Evolutionary conservation across 2,329 filamentous ascomycete species (phyloP).

Genomic region (Cladophialophora carrionii): DNA sequence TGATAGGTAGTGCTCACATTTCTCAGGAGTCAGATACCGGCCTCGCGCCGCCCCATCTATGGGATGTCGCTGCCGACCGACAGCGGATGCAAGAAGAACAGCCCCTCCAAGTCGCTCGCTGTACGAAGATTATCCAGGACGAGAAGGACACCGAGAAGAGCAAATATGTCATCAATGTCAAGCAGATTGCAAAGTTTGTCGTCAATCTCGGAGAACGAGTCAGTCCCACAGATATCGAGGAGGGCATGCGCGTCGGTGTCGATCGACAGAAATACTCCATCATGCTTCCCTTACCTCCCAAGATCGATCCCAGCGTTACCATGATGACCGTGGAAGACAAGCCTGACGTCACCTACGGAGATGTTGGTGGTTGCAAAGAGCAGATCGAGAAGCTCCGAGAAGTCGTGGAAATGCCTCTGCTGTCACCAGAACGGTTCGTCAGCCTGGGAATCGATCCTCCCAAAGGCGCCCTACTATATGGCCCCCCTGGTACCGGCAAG

Average conservation of each 20-base stretch:
- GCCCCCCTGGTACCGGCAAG: constrained; percentile 97
- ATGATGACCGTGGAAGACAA: constrained; percentile 99
- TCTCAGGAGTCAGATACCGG: constrained; percentile 93
- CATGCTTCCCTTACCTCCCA: constrained; percentile 89
- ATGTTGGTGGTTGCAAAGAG: constrained; percentile 98
- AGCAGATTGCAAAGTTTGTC: constrained; percentile 99
- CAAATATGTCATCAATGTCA: constrained; percentile 99
- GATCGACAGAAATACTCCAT: constrained; percentile 99
- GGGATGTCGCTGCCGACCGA: constrained; percentile 96
- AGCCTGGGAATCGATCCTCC: constrained; percentile 98
- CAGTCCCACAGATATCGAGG: constrained; percentile 97
- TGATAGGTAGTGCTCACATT: constrained; percentile 9
- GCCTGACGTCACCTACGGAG: constrained; percentile 97
- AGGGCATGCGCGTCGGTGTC: constrained; percentile 98
- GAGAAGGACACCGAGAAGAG: constrained; percentile 96
- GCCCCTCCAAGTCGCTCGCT: constrained; percentile 92
- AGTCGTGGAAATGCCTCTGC: constrained; percentile 96
- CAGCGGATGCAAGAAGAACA: constrained; percentile 99
- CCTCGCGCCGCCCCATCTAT: constrained; percentile 95
- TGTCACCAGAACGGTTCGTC: constrained; percentile 96
- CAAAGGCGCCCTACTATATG: constrained; percentile 95
- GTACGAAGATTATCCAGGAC: constrained; percentile 98
- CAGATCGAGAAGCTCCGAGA: constrained; percentile 99
- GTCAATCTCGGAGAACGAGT: constrained; percentile 97
- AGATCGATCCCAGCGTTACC: constrained; percentile 98